These are phyloP conservation scores for Aegilops speltoides DNA, from an alignment of 176 grass and related monocot genomes.

Conservation along the genomic window DNA sequence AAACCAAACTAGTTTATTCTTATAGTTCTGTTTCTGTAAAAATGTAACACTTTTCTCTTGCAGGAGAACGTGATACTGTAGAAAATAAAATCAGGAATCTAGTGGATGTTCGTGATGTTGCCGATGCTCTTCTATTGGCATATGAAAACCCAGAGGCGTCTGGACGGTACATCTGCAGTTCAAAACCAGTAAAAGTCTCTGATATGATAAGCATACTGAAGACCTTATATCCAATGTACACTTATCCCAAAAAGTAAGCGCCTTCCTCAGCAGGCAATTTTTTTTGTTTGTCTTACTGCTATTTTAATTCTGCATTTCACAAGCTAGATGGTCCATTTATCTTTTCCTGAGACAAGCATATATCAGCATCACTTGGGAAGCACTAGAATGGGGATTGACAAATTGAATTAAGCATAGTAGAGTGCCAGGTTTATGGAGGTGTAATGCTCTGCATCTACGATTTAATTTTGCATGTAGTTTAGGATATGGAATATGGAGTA, in stretches of 20 bases:
- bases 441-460: neutral
- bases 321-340: neutral
- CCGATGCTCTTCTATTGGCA: constrained; percentile 45
- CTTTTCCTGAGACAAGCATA: neutral
- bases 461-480: neutral
- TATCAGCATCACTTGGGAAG: neutral
- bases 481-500: neutral
- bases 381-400: neutral
- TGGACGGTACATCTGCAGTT: constrained; percentile 51
- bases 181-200: constrained; percentile 33
- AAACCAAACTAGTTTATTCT: neutral
- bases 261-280: neutral
- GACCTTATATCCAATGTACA: constrained; percentile 34
- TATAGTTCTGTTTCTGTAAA: neutral
- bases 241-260: constrained; percentile 50
- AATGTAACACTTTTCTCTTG: neutral
- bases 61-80: constrained; percentile 34
- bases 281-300: neutral
- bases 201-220: constrained; percentile 42
- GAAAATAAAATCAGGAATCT: constrained; percentile 33
- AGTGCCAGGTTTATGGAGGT: neutral
- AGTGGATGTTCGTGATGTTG: constrained; percentile 52
- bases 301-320: neutral
- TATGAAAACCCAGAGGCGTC: constrained; percentile 42
- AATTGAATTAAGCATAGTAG: neutral